Evolutionary conservation across 371 early-diverging fungal species (phyloP).

Genomic region (Circinella umbellata): DNA sequence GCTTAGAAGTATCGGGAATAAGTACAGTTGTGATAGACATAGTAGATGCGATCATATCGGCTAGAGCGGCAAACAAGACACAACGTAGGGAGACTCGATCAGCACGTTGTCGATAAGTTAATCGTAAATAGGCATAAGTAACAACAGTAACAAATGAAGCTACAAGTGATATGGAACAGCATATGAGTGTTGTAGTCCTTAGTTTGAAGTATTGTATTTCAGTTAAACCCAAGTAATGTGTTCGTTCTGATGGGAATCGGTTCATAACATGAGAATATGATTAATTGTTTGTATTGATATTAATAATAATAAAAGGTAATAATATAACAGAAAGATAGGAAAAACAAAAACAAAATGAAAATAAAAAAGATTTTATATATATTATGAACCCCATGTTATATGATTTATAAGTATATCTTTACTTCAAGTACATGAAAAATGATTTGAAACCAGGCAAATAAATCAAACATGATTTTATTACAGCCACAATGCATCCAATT

Average conservation of each 20-base stretch:
- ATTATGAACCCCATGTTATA: too few species aligned
- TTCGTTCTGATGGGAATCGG: background rate
- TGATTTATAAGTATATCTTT: too few species aligned
- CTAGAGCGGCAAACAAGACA: background rate
- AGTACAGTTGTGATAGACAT: background rate
- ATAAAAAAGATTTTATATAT: background rate
- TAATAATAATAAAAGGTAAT: too few species aligned
- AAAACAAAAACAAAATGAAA: background rate
- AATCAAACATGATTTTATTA: too few species aligned
- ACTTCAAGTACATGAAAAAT: too few species aligned
- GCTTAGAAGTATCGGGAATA: background rate
- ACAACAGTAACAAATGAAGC: background rate
- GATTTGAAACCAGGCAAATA: background rate
- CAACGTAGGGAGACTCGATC: conserved; percentile 10
- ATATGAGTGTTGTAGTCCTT: background rate
- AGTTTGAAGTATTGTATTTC: background rate
- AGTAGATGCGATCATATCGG: background rate
- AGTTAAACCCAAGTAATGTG: background rate
- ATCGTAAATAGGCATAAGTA: background rate
- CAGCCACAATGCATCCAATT: background rate
- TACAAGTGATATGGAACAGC: background rate
- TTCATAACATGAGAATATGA: background rate
- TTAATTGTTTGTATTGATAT: background rate
- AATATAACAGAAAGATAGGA: background rate
- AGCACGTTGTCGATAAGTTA: background rate